Percentiles rank a stretch among this genome's conserved stretches.
Evolutionary conservation across 345 rosid species (phyloP).

Genomic region (Cochlearia excelsa): DNA sequence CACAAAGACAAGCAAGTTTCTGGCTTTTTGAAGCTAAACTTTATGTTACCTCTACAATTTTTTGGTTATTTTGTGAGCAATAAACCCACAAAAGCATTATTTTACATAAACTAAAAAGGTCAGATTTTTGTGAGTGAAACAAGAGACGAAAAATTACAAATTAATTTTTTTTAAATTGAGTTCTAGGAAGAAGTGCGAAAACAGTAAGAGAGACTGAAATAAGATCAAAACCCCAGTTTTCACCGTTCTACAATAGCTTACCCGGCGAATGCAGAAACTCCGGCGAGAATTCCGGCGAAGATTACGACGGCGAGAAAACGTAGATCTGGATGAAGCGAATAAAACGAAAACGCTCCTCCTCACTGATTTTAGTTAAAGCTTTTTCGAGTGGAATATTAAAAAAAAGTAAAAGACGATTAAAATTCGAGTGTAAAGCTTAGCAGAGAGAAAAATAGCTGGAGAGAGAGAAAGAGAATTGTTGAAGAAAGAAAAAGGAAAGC

Average conservation of each 20-base stretch:
- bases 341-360: neutral
- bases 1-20: constrained; percentile 13
- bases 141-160: neutral
- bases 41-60: constrained; percentile 29
- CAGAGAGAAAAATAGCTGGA: constrained; percentile 28
- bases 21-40: constrained; percentile 25
- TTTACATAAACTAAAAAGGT: neutral
- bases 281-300: constrained; percentile 24
- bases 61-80: constrained; percentile 21
- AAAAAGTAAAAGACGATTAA: constrained; percentile 20
- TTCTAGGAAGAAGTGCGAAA: neutral
- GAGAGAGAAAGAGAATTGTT: constrained; percentile 21
- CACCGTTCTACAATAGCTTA: neutral
- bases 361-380: neutral
- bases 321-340: constrained; percentile 27
- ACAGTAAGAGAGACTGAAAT: neutral
- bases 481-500: neutral
- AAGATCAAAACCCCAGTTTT: constrained; percentile 14
- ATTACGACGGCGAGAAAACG: constrained; percentile 13
- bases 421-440: constrained; percentile 15
- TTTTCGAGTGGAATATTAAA: neutral
- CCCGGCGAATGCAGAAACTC: neutral
- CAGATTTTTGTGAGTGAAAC: neutral
- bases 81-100: constrained; percentile 7
- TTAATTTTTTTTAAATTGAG: neutral